Conservation (phyloP, 2,329 filamentous ascomycete genomes). For the Aureobasidium sp. region DNA sequence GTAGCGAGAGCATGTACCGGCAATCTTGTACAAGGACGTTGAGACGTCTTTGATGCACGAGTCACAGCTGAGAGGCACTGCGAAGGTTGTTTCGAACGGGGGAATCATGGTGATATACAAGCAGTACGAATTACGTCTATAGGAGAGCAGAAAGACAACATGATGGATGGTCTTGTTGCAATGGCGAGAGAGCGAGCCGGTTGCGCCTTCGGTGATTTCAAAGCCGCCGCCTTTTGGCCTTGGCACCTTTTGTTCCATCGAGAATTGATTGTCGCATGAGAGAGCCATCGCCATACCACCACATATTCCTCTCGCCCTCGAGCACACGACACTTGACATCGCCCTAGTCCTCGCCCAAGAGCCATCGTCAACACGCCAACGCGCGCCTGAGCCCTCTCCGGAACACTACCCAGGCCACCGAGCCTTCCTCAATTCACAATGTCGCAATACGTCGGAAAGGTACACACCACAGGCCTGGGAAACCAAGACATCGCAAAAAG, state of each 20-base stretch:
- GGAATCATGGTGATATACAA: conserved; percentile 26
- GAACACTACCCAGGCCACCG: neutral
- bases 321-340: neutral
- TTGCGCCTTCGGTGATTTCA: conserved; percentile 10
- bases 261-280: neutral
- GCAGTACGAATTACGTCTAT: neutral
- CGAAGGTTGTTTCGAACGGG: conserved; percentile 72
- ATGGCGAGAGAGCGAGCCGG: neutral
- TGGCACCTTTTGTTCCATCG: conserved; percentile 5
- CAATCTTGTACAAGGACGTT: conserved; percentile 65
- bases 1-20: conserved; percentile 41
- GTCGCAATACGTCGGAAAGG: conserved; percentile 73
- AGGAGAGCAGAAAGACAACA: neutral
- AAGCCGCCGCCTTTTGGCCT: neutral
- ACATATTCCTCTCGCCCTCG: neutral
- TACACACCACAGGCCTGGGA: conserved; percentile 33
- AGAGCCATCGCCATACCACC: neutral
- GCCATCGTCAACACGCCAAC: neutral
- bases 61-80: conserved; percentile 88
- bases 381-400: neutral
- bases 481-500: neutral
- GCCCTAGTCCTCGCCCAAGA: no score
- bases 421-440: conserved; percentile 40
- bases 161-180: neutral
- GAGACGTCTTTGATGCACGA: conserved; percentile 83